Evolutionary conservation across 2,329 filamentous ascomycete species (phyloP).

Genomic region (Nothophoma quercina): DNA sequence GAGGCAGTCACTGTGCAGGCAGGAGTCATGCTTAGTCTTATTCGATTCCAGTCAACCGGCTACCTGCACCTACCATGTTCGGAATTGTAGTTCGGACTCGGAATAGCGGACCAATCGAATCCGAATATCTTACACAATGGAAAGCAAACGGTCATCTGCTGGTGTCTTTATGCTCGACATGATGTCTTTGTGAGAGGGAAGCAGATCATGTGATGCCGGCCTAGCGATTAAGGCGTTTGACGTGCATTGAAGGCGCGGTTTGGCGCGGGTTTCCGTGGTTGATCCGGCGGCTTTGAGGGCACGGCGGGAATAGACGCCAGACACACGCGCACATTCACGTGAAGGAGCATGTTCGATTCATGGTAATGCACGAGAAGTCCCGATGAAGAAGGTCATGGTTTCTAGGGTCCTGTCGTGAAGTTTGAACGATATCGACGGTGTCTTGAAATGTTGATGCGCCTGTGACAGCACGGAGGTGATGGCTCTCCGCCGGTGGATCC

Average conservation of each 20-base stretch:
- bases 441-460: no score
- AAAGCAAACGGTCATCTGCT: slow-evolving; percentile 10
- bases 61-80: slow-evolving; percentile 1
- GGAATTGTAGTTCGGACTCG: slow-evolving; percentile 16
- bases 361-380: not conserved
- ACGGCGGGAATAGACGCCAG: slow-evolving; percentile 15
- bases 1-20: slow-evolving; percentile 1
- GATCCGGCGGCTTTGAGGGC: slow-evolving; percentile 6
- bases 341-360: not conserved
- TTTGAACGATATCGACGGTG: no score
- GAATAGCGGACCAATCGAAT: slow-evolving; percentile 17
- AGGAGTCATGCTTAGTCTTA: slow-evolving; percentile 12
- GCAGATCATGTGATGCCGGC: slow-evolving; percentile 18
- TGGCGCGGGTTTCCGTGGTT: slow-evolving; percentile 11
- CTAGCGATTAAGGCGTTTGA: slow-evolving; percentile 22
- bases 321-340: slow-evolving; percentile 3
- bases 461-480: not conserved
- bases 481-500: slow-evolving; percentile 10
- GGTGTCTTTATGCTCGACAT: slow-evolving; percentile 10
- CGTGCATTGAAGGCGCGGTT: slow-evolving; percentile 12
- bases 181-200: slow-evolving; percentile 12
- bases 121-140: slow-evolving; percentile 12
- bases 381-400: not conserved
- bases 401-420: not conserved
- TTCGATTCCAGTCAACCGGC: not conserved